A percentile compares a stretch with the other conserved stretches of the same genome.
phyloP scores from a whole-genome alignment of 345 rosid species.

The Murraya koenigii region DNA sequence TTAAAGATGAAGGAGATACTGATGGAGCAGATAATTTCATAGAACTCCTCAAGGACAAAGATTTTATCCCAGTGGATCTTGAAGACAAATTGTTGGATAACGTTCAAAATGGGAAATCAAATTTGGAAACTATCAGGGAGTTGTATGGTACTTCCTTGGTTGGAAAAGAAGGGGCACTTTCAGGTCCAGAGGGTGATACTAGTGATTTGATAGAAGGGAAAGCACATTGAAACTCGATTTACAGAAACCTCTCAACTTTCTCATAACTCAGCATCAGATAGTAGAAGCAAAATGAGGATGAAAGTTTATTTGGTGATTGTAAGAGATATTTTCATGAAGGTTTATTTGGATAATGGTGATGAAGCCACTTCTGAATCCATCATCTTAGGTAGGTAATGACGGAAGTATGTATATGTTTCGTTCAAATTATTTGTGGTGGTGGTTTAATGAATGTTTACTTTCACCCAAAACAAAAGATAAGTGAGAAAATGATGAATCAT shows the following conservation, averaged over 20 bases:
- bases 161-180: too few species aligned
- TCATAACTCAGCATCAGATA: neutral
- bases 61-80: constrained; percentile 18
- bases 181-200: too few species aligned
- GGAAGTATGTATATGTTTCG: neutral
- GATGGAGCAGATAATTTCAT: constrained; percentile 25
- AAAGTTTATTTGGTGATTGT: neutral
- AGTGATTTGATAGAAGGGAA: too few species aligned
- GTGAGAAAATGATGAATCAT: too few species aligned
- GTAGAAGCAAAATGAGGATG: neutral
- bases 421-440: too few species aligned
- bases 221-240: too few species aligned
- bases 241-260: neutral
- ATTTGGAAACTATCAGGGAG: neutral
- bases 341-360: neutral
- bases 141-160: neutral
- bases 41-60: constrained; percentile 13
- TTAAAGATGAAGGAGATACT: constrained; percentile 19
- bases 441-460: too few species aligned
- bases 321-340: neutral
- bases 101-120: neutral
- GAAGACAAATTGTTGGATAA: constrained; percentile 19
- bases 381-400: neutral
- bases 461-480: too few species aligned
- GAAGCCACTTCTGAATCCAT: neutral